Evolutionary conservation across 345 rosid genomes (phyloP).

Genomic region (Gossypium thurberi): DNA sequence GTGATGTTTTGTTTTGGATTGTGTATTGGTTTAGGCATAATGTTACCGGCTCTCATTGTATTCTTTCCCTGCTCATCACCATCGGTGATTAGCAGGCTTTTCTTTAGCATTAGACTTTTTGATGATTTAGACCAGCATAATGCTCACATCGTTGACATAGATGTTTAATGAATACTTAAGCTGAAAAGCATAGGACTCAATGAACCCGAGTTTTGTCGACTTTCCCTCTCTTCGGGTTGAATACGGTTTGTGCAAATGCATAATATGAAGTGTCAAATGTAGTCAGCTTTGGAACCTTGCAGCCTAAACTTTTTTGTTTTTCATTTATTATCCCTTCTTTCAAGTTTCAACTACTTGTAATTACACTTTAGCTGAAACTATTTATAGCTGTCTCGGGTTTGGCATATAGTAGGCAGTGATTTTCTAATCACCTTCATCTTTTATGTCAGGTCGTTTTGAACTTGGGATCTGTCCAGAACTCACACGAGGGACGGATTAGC

Average conservation of each 20-base stretch:
- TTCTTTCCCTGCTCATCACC: neutral
- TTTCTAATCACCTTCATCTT: slow-evolving; percentile 4
- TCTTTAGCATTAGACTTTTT: neutral
- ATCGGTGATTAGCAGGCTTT: neutral
- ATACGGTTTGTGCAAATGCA: neutral
- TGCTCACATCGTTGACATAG: neutral
- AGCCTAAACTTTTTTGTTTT: neutral
- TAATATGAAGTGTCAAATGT: neutral
- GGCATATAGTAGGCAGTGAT: neutral
- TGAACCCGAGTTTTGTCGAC: neutral
- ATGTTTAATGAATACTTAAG: neutral
- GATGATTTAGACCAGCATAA: too few relatives aligned
- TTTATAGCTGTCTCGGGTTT: neutral
- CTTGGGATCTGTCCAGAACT: slow-evolving; percentile 69
- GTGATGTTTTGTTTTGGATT: neutral
- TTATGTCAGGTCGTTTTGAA: slow-evolving; percentile 67
- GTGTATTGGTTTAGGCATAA: neutral
- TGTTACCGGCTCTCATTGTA: neutral
- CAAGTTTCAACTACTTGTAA: neutral
- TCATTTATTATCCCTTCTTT: neutral
- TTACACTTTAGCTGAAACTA: neutral
- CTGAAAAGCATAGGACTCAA: neutral
- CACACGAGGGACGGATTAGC: slow-evolving; percentile 64
- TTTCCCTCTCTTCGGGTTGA: neutral
- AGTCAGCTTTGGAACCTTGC: neutral